phyloP scores from a whole-genome alignment of 768 basidiomycete genomes.

The Leccinum subgranulosum region DNA sequence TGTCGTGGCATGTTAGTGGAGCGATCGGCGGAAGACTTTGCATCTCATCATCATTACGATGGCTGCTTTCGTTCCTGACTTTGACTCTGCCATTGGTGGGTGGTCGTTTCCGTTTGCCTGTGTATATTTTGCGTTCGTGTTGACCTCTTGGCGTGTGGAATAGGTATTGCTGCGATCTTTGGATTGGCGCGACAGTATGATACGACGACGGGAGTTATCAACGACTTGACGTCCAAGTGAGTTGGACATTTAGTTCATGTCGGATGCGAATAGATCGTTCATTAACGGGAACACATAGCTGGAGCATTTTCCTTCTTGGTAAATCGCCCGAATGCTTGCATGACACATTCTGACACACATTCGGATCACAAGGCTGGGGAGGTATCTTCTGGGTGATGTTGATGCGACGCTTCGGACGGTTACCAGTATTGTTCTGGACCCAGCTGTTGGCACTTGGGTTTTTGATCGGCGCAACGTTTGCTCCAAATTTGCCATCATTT shows the following conservation, averaged over 20 bases:
- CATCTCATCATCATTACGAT: constrained; percentile 49
- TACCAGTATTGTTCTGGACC: constrained; percentile 32
- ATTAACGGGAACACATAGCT: constrained; percentile 21
- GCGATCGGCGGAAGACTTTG: constrained; percentile 40
- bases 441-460: constrained; percentile 44
- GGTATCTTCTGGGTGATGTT: constrained; percentile 31
- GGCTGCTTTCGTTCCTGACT: constrained; percentile 54
- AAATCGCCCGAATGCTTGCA: not conserved
- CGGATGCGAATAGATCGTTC: not conserved
- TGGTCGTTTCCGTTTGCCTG: not conserved
- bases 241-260: not conserved
- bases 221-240: constrained; percentile 47
- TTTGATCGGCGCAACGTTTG: constrained; percentile 49
- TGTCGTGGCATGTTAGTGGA: constrained; percentile 37
- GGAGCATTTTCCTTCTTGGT: constrained; percentile 51
- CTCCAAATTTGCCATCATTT: constrained; percentile 46
- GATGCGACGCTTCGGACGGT: constrained; percentile 28
- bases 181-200: constrained; percentile 41
- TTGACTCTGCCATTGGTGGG: constrained; percentile 49
- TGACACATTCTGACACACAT: constrained; percentile 6
- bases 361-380: constrained; percentile 24
- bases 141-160: not conserved
- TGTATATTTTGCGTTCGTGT: not conserved
- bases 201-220: constrained; percentile 47
- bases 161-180: constrained; percentile 51